Conservation (phyloP, 2,329 filamentous ascomycete genomes). For the Aciculosporium take region DNA sequence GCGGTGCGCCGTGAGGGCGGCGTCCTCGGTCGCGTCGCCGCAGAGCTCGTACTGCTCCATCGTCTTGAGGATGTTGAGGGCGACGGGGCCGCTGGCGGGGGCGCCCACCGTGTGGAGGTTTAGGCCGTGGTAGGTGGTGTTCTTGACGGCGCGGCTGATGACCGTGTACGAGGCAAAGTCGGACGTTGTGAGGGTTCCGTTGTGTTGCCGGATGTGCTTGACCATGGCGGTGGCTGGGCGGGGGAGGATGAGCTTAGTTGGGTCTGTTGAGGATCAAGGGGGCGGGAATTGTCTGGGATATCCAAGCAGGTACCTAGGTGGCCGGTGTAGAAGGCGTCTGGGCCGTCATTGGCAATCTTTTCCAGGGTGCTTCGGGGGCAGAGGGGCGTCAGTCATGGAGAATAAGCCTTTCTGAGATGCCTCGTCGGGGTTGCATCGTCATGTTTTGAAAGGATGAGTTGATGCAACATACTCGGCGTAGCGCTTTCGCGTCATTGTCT, state of each 20-base stretch:
- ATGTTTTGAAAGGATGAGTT: not conserved
- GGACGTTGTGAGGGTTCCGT: slow-evolving; percentile 74
- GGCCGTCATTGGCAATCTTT: slow-evolving; percentile 57
- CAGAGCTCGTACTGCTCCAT: slow-evolving; percentile 61
- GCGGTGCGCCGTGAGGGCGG: slow-evolving; percentile 57
- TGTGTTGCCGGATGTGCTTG: slow-evolving; percentile 46
- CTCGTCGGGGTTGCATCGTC: not conserved
- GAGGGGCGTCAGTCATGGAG: not conserved
- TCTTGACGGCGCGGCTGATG: slow-evolving; percentile 47
- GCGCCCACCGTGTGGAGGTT: slow-evolving; percentile 56
- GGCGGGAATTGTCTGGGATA: not conserved
- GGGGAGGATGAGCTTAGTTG: slow-evolving; percentile 10
- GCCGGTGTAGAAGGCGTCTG: slow-evolving; percentile 61
- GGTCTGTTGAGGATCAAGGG: not conserved
- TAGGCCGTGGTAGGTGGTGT: slow-evolving; percentile 54
- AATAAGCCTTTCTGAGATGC: not conserved
- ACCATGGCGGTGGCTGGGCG: slow-evolving; percentile 57
- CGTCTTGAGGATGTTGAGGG: slow-evolving; percentile 64
- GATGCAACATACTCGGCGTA: slow-evolving; percentile 48
- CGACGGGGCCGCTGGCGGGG: slow-evolving; percentile 66
- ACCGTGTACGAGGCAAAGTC: slow-evolving; percentile 64
- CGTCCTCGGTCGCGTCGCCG: slow-evolving; percentile 36
- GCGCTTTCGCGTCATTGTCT: slow-evolving; percentile 65
- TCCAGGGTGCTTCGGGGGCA: slow-evolving; percentile 45
- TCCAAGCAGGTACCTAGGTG: slow-evolving; percentile 38